Evolutionary conservation across 345 rosid genomes (phyloP).

Genomic region (Crucihimalaya himalaica): DNA sequence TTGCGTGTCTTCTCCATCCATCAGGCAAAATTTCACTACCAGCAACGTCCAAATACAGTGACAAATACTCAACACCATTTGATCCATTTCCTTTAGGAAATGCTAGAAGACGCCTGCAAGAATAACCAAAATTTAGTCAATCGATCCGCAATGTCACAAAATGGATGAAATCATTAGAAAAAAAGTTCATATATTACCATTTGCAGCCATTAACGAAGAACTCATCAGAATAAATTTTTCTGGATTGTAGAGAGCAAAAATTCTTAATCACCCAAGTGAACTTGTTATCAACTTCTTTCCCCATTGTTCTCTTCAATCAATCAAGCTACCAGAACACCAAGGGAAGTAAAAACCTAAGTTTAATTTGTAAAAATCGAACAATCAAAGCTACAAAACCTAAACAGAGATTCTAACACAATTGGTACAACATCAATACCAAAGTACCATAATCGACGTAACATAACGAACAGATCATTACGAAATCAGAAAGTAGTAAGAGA

Average conservation of each 20-base stretch:
- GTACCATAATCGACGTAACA: neutral
- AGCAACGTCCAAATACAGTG: neutral
- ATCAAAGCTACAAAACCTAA: neutral
- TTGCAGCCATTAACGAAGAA: neutral
- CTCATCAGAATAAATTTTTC: neutral
- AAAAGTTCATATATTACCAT: neutral
- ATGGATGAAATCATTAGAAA: neutral
- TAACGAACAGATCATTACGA: neutral
- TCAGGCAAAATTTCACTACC: neutral
- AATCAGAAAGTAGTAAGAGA: neutral
- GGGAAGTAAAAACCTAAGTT: neutral
- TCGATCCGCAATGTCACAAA: neutral
- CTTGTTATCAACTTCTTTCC: neutral
- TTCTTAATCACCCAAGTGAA: slow-evolving; percentile 19
- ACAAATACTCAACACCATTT: slow-evolving; percentile 29
- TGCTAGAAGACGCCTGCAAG: slow-evolving; percentile 68
- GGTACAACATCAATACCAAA: neutral
- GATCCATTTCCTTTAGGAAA: slow-evolving; percentile 71
- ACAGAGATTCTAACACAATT: neutral
- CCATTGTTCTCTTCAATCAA: slow-evolving; percentile 1
- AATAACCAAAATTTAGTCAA: neutral
- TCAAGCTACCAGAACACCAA: neutral
- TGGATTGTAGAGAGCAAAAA: neutral
- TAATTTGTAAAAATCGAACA: neutral
- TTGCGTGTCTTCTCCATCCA: neutral